These are phyloP conservation scores for Zymoseptoria passerinii DNA, from an alignment of 2,329 filamentous ascomycete species.

Conservation along the genomic window DNA sequence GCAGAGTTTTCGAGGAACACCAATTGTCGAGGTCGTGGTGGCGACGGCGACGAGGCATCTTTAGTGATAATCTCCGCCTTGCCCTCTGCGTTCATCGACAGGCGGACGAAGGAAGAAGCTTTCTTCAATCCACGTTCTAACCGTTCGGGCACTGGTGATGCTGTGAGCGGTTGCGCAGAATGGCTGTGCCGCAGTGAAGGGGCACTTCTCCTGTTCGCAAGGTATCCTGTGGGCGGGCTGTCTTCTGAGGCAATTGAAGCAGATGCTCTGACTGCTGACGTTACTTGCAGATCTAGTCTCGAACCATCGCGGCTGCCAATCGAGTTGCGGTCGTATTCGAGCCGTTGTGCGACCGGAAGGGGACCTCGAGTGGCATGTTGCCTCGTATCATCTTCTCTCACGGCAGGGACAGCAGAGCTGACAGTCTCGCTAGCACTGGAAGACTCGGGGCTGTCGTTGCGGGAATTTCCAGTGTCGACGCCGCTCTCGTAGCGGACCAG, in stretches of 20 bases:
- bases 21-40: slow-evolving; percentile 37
- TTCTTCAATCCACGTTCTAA: slow-evolving; percentile 20
- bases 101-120: slow-evolving; percentile 52
- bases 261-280: background rate
- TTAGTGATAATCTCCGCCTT: slow-evolving; percentile 76
- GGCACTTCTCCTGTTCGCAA: slow-evolving; percentile 40
- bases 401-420: background rate
- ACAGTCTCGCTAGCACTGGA: background rate
- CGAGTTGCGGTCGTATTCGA: background rate
- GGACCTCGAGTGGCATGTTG: background rate
- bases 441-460: background rate
- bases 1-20: slow-evolving; percentile 34
- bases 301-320: background rate
- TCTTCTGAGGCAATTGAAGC: background rate
- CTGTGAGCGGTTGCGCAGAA: slow-evolving; percentile 3
- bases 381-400: background rate
- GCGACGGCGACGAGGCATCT: slow-evolving; percentile 61
- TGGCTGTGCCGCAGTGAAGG: slow-evolving; percentile 27
- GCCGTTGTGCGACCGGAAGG: background rate
- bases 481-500: background rate
- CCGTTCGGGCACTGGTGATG: background rate
- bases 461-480: background rate
- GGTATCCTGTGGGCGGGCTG: slow-evolving; percentile 28
- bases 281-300: background rate
- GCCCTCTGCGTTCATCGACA: slow-evolving; percentile 79